Conservation (phyloP, 2,329 filamentous ascomycete species). For the Verticillium isaacii region DNA sequence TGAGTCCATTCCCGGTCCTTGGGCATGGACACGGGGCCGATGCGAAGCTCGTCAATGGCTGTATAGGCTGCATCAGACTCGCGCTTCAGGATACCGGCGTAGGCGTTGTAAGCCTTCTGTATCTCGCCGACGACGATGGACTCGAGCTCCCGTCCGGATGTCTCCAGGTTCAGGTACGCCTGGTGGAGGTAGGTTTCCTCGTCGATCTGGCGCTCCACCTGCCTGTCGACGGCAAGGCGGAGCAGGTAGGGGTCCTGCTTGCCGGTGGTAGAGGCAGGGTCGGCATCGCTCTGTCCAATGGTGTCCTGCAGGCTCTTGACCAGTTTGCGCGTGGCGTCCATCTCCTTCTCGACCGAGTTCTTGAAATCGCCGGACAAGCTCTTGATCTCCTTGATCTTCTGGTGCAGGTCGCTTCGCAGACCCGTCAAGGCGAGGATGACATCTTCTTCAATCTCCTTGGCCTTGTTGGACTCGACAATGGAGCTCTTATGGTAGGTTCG, state of each 20-base stretch:
- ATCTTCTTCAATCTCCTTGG: slow-evolving; percentile 84
- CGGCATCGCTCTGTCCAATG: slow-evolving; percentile 72
- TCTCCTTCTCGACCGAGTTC: slow-evolving; percentile 93
- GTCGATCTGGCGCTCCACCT: slow-evolving; percentile 87
- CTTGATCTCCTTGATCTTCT: slow-evolving; percentile 99
- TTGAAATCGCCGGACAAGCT: slow-evolving; percentile 91
- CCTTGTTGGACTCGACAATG: slow-evolving; percentile 78
- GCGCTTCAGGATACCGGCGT: slow-evolving; percentile 84
- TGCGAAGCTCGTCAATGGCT: slow-evolving; percentile 74
- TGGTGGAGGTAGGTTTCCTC: slow-evolving; percentile 97
- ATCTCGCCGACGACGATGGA: slow-evolving; percentile 96
- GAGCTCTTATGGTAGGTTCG: slow-evolving; percentile 78
- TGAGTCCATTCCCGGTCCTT: slow-evolving; percentile 87
- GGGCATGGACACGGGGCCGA: slow-evolving; percentile 85
- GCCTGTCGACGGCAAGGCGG: slow-evolving; percentile 78
- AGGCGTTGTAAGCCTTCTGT: slow-evolving; percentile 94
- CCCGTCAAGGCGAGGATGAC: slow-evolving; percentile 85
- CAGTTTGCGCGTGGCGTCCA: slow-evolving; percentile 75
- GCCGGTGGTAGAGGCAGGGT: slow-evolving; percentile 68
- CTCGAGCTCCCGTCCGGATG: slow-evolving; percentile 89
- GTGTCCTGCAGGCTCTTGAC: slow-evolving; percentile 79
- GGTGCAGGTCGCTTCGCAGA: slow-evolving; percentile 79
- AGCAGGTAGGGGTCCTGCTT: slow-evolving; percentile 92
- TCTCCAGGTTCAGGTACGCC: slow-evolving; percentile 91
- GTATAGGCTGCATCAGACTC: slow-evolving; percentile 80